Conservation (phyloP, 495 filamentous ascomycete species). For the Collariella sp. region DNA sequence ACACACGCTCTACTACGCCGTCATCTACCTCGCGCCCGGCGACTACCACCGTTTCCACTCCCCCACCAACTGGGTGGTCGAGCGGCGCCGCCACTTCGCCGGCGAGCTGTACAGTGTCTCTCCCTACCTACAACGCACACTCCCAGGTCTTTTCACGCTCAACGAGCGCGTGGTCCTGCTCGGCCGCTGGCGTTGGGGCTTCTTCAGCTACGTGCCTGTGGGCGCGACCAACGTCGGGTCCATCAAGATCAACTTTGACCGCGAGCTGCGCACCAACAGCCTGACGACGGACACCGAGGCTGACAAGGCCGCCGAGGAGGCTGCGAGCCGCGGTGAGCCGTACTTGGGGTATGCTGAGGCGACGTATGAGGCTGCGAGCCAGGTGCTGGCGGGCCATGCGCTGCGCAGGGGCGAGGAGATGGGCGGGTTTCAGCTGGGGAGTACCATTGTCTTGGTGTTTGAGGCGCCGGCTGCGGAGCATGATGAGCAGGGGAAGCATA, state of each 20-base stretch:
- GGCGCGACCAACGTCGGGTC: constrained; percentile 98
- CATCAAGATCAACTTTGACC: constrained; percentile 95
- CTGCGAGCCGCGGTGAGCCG: constrained; percentile 63
- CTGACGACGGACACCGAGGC: constrained; percentile 83
- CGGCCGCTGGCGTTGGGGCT: constrained; percentile 92
- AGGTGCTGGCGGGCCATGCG: constrained; percentile 71
- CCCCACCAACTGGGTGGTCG: constrained; percentile 86
- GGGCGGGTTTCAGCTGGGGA: constrained; percentile 95
- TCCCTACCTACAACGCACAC: constrained; percentile 81
- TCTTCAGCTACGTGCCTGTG: constrained; percentile 93
- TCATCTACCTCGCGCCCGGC: constrained; percentile 95
- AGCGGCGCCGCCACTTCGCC: constrained; percentile 86
- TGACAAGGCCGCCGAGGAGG: constrained; percentile 69
- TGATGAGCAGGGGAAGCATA: constrained; percentile 55
- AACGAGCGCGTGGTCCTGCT: constrained; percentile 94
- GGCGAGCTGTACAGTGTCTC: constrained; percentile 93
- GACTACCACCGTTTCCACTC: constrained; percentile 99
- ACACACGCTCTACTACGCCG: constrained; percentile 79
- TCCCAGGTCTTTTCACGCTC: constrained; percentile 89
- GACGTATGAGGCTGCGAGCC: constrained; percentile 70
- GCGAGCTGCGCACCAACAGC: constrained; percentile 86
- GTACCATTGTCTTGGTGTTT: constrained; percentile 92
- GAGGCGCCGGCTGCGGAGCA: constrained; percentile 70
- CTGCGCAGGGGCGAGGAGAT: constrained; percentile 87
- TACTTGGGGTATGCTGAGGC: constrained; percentile 86